phyloP scores from a whole-genome alignment of 2,329 filamentous ascomycete genomes.

The Cordyceps cicadae region DNA sequence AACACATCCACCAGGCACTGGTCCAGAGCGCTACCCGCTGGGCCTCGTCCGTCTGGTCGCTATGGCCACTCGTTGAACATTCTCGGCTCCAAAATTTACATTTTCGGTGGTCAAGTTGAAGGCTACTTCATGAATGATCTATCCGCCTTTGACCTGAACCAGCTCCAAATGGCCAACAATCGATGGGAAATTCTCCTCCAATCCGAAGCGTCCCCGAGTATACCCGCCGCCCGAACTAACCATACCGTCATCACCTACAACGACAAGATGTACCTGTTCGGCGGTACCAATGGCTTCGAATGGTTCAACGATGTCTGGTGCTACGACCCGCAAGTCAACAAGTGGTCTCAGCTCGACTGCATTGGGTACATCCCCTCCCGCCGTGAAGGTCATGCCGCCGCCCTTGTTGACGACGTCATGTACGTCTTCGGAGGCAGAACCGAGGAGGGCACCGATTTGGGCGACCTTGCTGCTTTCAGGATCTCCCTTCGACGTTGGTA shows the following conservation, averaged over 20 bases:
- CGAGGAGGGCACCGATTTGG: constrained; percentile 84
- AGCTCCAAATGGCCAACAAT: constrained; percentile 82
- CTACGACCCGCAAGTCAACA: constrained; percentile 75
- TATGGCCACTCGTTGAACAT: constrained; percentile 98
- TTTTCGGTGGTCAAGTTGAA: constrained; percentile 96
- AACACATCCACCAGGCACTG: constrained; percentile 98
- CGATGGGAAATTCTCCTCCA: constrained; percentile 88
- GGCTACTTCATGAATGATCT: constrained; percentile 98
- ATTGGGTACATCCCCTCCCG: constrained; percentile 95
- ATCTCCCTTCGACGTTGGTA: constrained; percentile 86
- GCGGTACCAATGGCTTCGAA: constrained; percentile 86
- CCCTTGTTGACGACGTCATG: constrained; percentile 95
- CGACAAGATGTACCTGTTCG: constrained; percentile 93
- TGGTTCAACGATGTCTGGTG: constrained; percentile 99
- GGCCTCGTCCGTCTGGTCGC: constrained; percentile 75
- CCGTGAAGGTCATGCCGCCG: constrained; percentile 87
- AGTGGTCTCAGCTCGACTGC: constrained; percentile 85
- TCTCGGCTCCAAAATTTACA: constrained; percentile 89
- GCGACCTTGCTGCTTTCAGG: constrained; percentile 75
- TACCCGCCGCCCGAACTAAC: constrained; percentile 87
- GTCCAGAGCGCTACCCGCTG: constrained; percentile 86
- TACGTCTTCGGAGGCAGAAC: constrained; percentile 96
- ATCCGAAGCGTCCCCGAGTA: constrained; percentile 43
- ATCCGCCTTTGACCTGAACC: constrained; percentile 90
- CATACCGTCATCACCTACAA: constrained; percentile 87